Evolutionary conservation across 2,329 filamentous ascomycete genomes (phyloP).

Genomic region (Fusarium armeniacum): DNA sequence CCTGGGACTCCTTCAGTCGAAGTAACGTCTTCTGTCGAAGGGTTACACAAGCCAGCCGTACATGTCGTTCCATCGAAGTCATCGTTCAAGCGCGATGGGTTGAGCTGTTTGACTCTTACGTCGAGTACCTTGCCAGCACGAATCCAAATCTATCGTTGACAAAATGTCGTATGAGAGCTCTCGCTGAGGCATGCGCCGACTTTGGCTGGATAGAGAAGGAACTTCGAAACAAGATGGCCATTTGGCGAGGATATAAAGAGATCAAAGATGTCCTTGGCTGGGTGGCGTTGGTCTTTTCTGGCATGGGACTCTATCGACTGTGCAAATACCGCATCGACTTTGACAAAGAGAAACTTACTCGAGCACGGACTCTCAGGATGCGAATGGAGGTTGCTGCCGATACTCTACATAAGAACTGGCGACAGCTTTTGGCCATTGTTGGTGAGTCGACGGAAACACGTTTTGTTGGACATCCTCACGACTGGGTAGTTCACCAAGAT

Average conservation of each 20-base stretch:
- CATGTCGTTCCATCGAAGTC: conserved; percentile 3
- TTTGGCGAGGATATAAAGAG: conserved; percentile 13
- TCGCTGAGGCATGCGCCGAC: conserved; percentile 4
- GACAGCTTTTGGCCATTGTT: not conserved
- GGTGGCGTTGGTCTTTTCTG: conserved; percentile 4
- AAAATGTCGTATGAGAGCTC: conserved; percentile 4
- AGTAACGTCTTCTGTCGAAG: conserved; percentile 1
- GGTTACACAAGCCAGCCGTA: conserved; percentile 5
- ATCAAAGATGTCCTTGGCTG: conserved; percentile 8
- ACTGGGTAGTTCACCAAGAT: conserved; percentile 10
- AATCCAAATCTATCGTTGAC: not conserved
- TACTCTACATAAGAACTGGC: conserved; percentile 4
- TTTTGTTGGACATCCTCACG: conserved; percentile 4
- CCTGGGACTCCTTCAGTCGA: conserved; percentile 1
- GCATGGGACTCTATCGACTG: conserved; percentile 6
- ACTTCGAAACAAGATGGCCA: conserved; percentile 9
- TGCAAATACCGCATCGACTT: conserved; percentile 11
- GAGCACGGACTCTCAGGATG: not conserved
- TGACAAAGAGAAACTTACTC: not conserved
- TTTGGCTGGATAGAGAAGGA: conserved; percentile 11
- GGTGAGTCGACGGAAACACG: not conserved
- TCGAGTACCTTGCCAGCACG: not conserved
- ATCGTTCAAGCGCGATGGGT: conserved; percentile 12
- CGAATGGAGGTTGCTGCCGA: conserved; percentile 10
- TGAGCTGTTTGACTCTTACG: conserved; percentile 10